Evolutionary conservation across 1,284 basidiomycete genomes (phyloP), one percentile per base, ranked within the genome.

Genomic region (Puccinia sorghi): DNA sequence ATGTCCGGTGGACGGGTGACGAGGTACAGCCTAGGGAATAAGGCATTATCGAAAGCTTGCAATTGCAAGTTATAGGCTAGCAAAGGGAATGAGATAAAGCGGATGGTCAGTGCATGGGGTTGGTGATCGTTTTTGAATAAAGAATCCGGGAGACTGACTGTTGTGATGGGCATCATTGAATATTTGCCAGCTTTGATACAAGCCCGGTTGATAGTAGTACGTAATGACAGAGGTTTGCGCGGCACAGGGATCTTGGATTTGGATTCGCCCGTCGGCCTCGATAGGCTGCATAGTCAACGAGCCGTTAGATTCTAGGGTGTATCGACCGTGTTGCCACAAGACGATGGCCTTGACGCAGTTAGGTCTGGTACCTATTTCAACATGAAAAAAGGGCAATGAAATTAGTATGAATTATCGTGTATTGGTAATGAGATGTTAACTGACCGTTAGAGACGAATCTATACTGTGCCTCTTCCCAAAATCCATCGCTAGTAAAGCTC

Each of bases 281-380:
- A 81, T 83, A 0, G 82, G 82, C 20, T 70, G 79, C 52, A 82
- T 80, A 1, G 75, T 79, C 17, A 83, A 66, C 0, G 75, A 73
- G 20, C 81, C 81, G 70, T 84, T 83, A 37, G 66, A 2, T 80
- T 82, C 80, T 15, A 83, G 79, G 3, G 80, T 79, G 79, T 82
- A 84, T 75, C 80, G 82, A 56, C 84, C 84, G 74, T 84, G 84
- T 79, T 84, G 84, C 83, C 83, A 84, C 63, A 84, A 80, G 27
- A 84, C 81, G 57, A 83, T 81, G 8, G 81, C 81, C 46, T 80
- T 81, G 32, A 82, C 82, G 80, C 84, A 84, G 22, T 81, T 80
- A 3, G 83, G 84, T 43, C 82, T 81, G 13, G 79, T 56, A 8
- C 81, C 67, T 79, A 15, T 46, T 46, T 7, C 43, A 46, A 46